Evolutionary conservation across 2,329 filamentous ascomycete species (phyloP).

Genomic region (Aureobasidium zeae): DNA sequence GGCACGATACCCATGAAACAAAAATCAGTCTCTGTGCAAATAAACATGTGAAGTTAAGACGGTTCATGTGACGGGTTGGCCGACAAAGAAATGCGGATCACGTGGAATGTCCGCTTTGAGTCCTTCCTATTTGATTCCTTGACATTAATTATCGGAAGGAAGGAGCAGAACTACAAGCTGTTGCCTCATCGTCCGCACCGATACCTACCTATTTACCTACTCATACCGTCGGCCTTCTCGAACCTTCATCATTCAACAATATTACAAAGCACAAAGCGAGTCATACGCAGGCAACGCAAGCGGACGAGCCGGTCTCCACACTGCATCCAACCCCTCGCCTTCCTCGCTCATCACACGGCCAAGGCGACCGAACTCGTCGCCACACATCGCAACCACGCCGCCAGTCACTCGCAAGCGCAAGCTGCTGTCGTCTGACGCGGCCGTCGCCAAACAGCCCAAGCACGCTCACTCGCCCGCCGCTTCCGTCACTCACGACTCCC

Average conservation of each 20-base stretch:
- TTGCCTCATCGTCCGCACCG: too few relatives aligned
- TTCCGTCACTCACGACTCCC: conserved; percentile 18
- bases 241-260: too few relatives aligned
- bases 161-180: too few relatives aligned
- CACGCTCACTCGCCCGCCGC: conserved; percentile 17
- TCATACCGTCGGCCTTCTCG: too few relatives aligned
- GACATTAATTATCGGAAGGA: too few relatives aligned
- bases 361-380: conserved; percentile 20
- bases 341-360: conserved; percentile 22
- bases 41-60: too few relatives aligned
- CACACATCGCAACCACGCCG: conserved; percentile 23
- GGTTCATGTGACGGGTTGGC: too few relatives aligned
- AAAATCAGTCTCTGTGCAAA: too few relatives aligned
- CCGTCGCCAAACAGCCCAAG: conserved; percentile 16
- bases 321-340: conserved; percentile 15
- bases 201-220: too few relatives aligned
- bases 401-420: conserved; percentile 29
- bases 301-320: conserved; percentile 14
- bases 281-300: too few relatives aligned
- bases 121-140: too few relatives aligned
- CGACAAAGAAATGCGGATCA: neutral
- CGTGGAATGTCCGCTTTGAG: neutral
- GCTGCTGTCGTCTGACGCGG: conserved; percentile 20
- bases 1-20: conserved; percentile 16
- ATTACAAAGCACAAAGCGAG: too few relatives aligned